These are phyloP conservation scores for Fulvia fulva DNA, from an alignment of 2,329 filamentous ascomycete genomes.

Conservation along the genomic window DNA sequence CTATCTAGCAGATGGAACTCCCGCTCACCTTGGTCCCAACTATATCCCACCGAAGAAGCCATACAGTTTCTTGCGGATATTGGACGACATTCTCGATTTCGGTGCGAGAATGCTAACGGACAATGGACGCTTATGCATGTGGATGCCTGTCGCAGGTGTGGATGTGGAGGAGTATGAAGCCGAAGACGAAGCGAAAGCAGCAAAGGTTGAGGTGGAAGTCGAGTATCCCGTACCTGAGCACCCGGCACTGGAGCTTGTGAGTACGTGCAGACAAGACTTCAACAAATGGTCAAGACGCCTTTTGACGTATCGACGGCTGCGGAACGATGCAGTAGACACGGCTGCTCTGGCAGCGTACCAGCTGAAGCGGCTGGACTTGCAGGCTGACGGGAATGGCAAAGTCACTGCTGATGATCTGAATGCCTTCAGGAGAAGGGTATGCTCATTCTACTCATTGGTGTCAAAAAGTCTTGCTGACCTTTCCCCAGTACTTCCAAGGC, in stretches of 20 bases:
- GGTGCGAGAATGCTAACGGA: conserved; percentile 72
- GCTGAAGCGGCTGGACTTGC: conserved; percentile 15
- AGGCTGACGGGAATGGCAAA: conserved; percentile 33
- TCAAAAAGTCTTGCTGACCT: conserved; percentile 3
- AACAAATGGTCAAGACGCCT: conserved; percentile 89
- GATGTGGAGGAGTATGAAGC: conserved; percentile 20
- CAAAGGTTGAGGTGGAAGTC: conserved; percentile 48
- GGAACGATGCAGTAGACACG: conserved; percentile 51
- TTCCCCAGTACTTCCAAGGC: conserved; percentile 35
- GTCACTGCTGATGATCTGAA: conserved; percentile 64
- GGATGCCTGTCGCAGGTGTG: conserved; percentile 85
- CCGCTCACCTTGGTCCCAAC: conserved; percentile 63
- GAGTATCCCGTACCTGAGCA: conserved; percentile 75
- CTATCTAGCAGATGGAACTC: conserved; percentile 65
- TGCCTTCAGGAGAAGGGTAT: conserved; percentile 56
- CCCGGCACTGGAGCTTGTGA: conserved; percentile 67
- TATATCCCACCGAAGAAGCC: conserved; percentile 87
- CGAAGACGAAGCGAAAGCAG: conserved; percentile 2
- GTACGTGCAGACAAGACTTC: conserved; percentile 79
- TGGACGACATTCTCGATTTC: conserved; percentile 85
- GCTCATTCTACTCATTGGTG: background rate
- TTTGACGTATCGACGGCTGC: conserved; percentile 75
- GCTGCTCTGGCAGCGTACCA: conserved; percentile 27
- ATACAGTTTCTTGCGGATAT: conserved; percentile 86
- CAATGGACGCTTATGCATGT: conserved; percentile 78